Evolutionary conservation across 805 yeast genomes (phyloP).

Genomic region (Blastobotrys mokoenaii): DNA sequence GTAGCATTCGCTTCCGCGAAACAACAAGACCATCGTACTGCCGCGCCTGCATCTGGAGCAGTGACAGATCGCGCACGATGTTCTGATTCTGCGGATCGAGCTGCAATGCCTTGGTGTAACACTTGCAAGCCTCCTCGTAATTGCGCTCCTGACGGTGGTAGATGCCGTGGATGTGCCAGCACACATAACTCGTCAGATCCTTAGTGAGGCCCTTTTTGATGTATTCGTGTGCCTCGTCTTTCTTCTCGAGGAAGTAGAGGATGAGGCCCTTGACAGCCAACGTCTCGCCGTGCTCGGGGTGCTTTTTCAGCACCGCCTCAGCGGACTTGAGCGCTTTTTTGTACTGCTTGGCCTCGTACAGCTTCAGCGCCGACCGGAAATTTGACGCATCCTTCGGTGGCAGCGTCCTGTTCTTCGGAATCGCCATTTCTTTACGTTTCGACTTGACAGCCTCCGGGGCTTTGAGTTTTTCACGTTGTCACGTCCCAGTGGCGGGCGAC

Average conservation of each 20-base stretch:
- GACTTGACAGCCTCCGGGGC: too few species aligned
- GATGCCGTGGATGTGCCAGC: conserved; percentile 80
- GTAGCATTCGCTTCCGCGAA: conserved; percentile 62
- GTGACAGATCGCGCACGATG: conserved; percentile 73
- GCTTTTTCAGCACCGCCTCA: conserved; percentile 69
- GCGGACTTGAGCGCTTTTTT: conserved; percentile 73
- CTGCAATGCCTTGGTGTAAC: conserved; percentile 65
- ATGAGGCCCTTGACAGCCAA: conserved; percentile 78
- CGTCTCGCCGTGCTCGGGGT: conserved; percentile 68
- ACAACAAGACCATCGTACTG: conserved; percentile 55
- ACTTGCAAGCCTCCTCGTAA: conserved; percentile 68
- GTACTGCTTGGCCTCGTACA: conserved; percentile 80
- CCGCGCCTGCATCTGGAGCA: conserved; percentile 71
- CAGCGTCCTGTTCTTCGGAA: conserved; percentile 24
- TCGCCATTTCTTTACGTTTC: background rate
- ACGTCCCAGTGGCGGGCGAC: too few species aligned
- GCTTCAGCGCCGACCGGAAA: conserved; percentile 72
- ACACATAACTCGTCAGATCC: conserved; percentile 56
- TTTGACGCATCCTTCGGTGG: conserved; percentile 59
- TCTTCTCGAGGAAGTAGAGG: conserved; percentile 47
- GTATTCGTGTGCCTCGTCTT: conserved; percentile 53
- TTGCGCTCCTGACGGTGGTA: conserved; percentile 63
- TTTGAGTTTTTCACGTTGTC: too few species aligned
- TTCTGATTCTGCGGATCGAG: conserved; percentile 72
- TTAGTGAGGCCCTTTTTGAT: conserved; percentile 54